Base-by-base conservation (phyloP, 495 filamentous ascomycete species). In the Penicillium pulvis region DNA sequence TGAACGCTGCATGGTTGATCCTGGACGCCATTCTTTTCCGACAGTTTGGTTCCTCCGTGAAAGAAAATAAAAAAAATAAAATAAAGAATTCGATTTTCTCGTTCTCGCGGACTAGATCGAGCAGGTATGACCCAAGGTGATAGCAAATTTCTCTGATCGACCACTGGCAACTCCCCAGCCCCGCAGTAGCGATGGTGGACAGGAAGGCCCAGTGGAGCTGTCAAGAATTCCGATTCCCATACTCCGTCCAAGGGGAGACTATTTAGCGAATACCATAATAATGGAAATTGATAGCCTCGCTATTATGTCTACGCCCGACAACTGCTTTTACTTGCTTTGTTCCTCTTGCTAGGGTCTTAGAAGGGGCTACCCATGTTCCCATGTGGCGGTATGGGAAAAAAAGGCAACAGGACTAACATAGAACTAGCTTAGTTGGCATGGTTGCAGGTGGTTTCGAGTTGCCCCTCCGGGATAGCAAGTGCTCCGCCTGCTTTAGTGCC, bases 81-180 rank as follows among this genome's bases (percentile, higher is more conserved):
- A 23, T 24, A n/a, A 16, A 5, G 2, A 23, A 24, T 23, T 23
- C 1, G 20, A 12, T 26, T 47, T 47, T 47, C 23, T 23, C 19
- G 7, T 47, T 11, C 26, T 1, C 1, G 26, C 12, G 6, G 26
- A 31, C 61, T 64, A 51, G 23, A 60, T 64, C 54, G 54, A 57
- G 53, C 35, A 26, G 14, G 39, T 36, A 50, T 17, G 35, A 45
- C 51, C 35, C 28, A 36, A 24, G 1, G 14, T n/a, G 33, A 61
- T 58, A 20, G 55, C 31, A 50, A 46, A 55, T 46, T 36, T 36
- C 59, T 42, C 35, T 59, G 62, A 58, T 58, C 55, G 19, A 26
- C 58, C 62, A 58, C 49, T 57, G 43, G 24, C 36, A 54, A 42
- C 44, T 12, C 35, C 47, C 56, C 45, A 31, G 66, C 63, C 58